Percentiles rank a stretch among this genome's conserved stretches.
phyloP scores from a whole-genome alignment of 805 yeast species.

The Yamadazyma phyllophila region DNA sequence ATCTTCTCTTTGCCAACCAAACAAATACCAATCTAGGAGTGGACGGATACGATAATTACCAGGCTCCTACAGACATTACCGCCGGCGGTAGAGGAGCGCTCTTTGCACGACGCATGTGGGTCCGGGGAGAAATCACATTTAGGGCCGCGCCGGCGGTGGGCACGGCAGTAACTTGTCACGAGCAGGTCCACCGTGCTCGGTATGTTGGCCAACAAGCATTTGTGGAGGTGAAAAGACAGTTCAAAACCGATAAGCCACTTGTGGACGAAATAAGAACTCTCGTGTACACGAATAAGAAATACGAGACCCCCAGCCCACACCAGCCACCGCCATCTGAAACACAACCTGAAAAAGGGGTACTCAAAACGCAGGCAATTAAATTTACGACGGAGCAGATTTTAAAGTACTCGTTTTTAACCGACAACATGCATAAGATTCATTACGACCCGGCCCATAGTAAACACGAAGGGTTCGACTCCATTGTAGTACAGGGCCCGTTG shows the following conservation, averaged over 20 bases:
- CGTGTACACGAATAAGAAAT: constrained; percentile 49
- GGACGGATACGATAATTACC: constrained; percentile 83
- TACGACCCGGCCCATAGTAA: constrained; percentile 58
- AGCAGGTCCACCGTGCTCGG: constrained; percentile 46
- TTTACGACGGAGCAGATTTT: constrained; percentile 17
- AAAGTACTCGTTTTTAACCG: constrained; percentile 71
- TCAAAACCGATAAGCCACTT: constrained; percentile 12
- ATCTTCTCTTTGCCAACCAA: constrained; percentile 68
- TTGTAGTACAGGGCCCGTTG: constrained; percentile 82
- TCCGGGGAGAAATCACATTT: constrained; percentile 59
- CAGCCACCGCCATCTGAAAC: no score
- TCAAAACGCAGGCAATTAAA: not conserved
- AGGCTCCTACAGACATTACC: constrained; percentile 48
- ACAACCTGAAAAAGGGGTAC: no score
- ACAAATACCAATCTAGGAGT: constrained; percentile 44
- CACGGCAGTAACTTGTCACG: constrained; percentile 43
- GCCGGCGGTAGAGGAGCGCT: constrained; percentile 15
- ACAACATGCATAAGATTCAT: constrained; percentile 84
- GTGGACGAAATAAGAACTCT: constrained; percentile 56
- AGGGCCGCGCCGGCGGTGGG: constrained; percentile 9
- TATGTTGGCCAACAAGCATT: constrained; percentile 36
- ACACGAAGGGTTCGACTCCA: constrained; percentile 57
- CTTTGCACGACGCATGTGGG: constrained; percentile 75
- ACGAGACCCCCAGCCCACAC: not conserved
- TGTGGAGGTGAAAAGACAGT: constrained; percentile 53